Evolutionary conservation across 139 green algal genomes (phyloP), one percentile per base, ranked within the genome.

Genomic region (Chara braunii): DNA sequence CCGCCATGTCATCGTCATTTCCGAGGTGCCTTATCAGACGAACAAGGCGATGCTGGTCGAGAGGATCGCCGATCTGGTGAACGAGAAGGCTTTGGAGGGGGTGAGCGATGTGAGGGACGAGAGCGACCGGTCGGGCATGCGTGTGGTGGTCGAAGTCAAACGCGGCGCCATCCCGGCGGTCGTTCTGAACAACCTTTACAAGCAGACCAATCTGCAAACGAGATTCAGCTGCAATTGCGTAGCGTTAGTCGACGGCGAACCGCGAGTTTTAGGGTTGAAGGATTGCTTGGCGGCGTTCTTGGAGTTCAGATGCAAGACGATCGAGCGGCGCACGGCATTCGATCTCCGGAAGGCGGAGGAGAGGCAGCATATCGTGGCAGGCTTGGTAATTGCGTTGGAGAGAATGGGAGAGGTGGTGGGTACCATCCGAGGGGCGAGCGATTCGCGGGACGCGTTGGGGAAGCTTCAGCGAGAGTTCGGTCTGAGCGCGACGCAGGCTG

Each of bases 31-130:
- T 0, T 97, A 94, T 68, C 84, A 95, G 68, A 85, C 83, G 8
- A 90, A 85, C 85, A 98, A 97, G 85, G 73, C 89, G 34, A 56
- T 78, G 1, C 67, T 95, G 30, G 83, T 92, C 2, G 64, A 82
- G 28, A 52, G 80, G 29, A 87, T 98, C 18, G 92, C 91, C 1
- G 52, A 84, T 32, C 74, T 98, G 43, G 91, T 92, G 5, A 88
- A 97, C 31, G 64, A 63, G 11, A 81, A 83, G 68, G 60, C 33
- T 4, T 45, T 84, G 23, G 61, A 80, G 29, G 87, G 89, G 52
- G 81, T 95, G 33, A 77, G 78, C 22, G 91, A 96, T 56, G 79
- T 98, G 12, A 75, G 90, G 4, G 92, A 98, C 69, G 92, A 98
- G 80, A 92, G 80, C 36, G 92, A 97, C 72, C 80, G 92, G 0